Evolutionary conservation across 2,329 filamentous ascomycete species (phyloP), one percentile per base, ranked within the genome.

Genomic region (Diaporthe velutina): DNA sequence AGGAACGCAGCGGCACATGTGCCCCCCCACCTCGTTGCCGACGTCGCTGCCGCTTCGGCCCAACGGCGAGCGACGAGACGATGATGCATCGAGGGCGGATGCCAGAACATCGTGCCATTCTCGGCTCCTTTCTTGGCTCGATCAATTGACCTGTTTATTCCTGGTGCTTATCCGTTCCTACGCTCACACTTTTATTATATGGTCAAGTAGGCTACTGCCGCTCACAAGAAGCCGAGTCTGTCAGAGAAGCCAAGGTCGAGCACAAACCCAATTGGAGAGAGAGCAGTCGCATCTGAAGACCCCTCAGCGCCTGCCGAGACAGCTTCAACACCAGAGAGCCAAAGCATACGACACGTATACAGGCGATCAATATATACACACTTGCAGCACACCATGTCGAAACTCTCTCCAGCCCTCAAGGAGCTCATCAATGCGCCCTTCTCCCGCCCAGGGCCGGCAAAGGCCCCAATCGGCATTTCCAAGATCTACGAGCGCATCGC

Each of bases 341-440:
- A 33, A 1, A 54, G n/a, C 35, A 33, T 15, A 54, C 50, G n/a
- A 33, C n/a, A 42, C 28, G n/a, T 30, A 6, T 28, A 17, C 48
- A 67, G 45, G n/a, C 45, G 15, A 30, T 7, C 4, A 30, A 4
- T 33, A n/a, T n/a, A 25, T 40, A 28, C 35, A 75, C 61, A 30
- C 8, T 7, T 15, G 3, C 52, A 61, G 3, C 42, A 55, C 40
- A 66, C 17, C 38, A 76, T 73, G 74, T 83, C 80, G 9, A 95
- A 94, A 82, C 88, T 96, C 28, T 94, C 93, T 1, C 86, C 90
- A 1, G 85, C 90, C 67, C 88, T 96, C 78, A 96, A 95, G 84
- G 88, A 91, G 61, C 90, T 96, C 77, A 93, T 96, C 84, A 93
- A 93, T 79, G 90, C 92, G 75, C 88, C 93, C 5, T 90, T 91